Evolutionary conservation across 2,329 filamentous ascomycete species (phyloP), one percentile per base, ranked within the genome.

Genomic region (Calonectria multiphialidica): DNA sequence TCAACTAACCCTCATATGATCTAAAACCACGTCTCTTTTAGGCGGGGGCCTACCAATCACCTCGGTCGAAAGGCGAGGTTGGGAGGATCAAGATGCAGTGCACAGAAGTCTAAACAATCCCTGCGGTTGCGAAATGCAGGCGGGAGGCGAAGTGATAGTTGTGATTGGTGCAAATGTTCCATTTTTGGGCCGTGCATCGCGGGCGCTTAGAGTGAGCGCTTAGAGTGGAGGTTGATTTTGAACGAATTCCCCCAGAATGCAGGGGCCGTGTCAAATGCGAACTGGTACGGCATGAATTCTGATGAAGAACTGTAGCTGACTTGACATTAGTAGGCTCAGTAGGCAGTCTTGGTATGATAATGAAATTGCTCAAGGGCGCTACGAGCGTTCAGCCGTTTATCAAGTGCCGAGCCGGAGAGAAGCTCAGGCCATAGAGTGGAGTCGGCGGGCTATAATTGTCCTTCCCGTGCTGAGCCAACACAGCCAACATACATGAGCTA

Each of bases 181-280:
- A 40, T 59, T 59, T 59, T 59, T 40, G 33, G 53, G 25, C 21
- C 35, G 21, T 59, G 53, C 53, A 40, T 15, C 2, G 44, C 18
- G 53, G 53, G 53, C 53, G 53, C 53, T 59, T 59, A 25, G 53
- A 16, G 35, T 25, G 53, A n/a, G 53, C 53, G 53, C 53, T 59
- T 59, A 59, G 16, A 18, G 15, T 2, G n/a, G 30, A 47, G 44
- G 16, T 13, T 23, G 18, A 23, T 40, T 40, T 5, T 23, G 16
- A 37, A 23, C 35, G 33, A 47, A 13, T 23, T 57, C 53, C 28
- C 50, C 33, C 8, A 23, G 33, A 16, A 59, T 59, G 53, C 35
- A 59, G 53, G 53, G 53, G 53, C 15, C 30, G 35, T 25, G 16
- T 59, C 15, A 40, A 23, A 23, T 59, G 53, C 53, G 33, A 40